phyloP scores from a whole-genome alignment of 1,284 basidiomycete species.

The Apiotrichum siamense region DNA sequence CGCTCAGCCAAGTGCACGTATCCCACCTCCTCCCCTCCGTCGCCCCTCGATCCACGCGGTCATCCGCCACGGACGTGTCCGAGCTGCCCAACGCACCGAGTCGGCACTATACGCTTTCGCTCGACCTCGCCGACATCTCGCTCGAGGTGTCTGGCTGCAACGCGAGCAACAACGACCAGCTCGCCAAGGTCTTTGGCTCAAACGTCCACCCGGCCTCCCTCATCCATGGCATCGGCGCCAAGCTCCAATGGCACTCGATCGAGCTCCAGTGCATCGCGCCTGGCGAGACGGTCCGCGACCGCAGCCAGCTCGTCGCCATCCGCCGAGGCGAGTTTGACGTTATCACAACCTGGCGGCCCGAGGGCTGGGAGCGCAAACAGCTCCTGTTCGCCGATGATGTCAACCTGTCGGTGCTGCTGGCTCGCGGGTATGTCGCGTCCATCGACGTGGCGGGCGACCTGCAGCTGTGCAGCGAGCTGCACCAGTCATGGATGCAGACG shows the following conservation, averaged over 20 bases:
- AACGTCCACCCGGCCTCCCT: conserved; percentile 25
- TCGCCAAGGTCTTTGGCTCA: conserved; percentile 36
- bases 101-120: conserved; percentile 23
- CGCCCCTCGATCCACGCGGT: conserved; percentile 10
- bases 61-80: conserved; percentile 9
- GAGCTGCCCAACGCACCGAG: neutral
- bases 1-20: conserved; percentile 20
- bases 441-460: conserved; percentile 35
- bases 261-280: conserved; percentile 33
- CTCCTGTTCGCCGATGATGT: conserved; percentile 37
- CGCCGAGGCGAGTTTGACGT: conserved; percentile 32
- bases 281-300: conserved; percentile 23
- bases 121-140: conserved; percentile 24
- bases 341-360: conserved; percentile 37
- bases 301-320: conserved; percentile 30
- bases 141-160: conserved; percentile 29
- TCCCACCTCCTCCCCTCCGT: conserved; percentile 22
- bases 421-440: conserved; percentile 24
- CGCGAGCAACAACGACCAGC: conserved; percentile 31
- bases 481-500: conserved; percentile 18
- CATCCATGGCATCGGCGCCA: conserved; percentile 31
- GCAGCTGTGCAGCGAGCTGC: conserved; percentile 31
- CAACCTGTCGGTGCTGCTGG: conserved; percentile 34
- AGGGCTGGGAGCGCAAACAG: conserved; percentile 32
- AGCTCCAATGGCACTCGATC: conserved; percentile 27